Evolutionary conservation across 1,284 basidiomycete genomes (phyloP).

Genomic region (Irpex sp.): DNA sequence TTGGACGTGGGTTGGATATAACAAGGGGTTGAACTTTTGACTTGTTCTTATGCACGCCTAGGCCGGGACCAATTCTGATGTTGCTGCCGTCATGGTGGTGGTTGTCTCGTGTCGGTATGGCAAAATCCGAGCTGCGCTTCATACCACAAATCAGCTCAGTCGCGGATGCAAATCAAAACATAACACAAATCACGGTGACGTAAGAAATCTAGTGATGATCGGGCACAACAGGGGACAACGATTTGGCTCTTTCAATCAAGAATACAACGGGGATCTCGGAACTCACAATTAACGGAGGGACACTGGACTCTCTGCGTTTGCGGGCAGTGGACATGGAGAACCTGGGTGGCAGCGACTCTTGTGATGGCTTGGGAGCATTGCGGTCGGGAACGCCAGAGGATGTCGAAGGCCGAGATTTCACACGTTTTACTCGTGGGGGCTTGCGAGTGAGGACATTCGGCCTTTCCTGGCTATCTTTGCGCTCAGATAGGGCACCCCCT

Average conservation of each 20-base stretch:
- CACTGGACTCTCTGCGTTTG: background rate
- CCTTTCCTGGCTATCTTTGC: background rate
- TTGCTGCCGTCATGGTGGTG: background rate
- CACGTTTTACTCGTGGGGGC: conserved; percentile 3
- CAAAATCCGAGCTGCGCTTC: background rate
- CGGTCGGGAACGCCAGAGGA: conserved; percentile 13
- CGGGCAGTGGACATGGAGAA: conserved; percentile 3
- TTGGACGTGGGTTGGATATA: background rate
- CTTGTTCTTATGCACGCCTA: background rate
- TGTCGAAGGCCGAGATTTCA: conserved; percentile 12
- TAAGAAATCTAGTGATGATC: background rate
- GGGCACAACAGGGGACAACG: background rate
- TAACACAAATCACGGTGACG: background rate
- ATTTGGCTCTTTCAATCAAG: too few species aligned
- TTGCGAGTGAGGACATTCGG: background rate
- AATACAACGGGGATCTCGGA: background rate
- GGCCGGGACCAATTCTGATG: background rate
- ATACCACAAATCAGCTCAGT: background rate
- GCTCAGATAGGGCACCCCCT: background rate
- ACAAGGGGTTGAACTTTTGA: background rate
- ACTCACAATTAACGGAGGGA: background rate
- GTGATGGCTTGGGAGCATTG: background rate
- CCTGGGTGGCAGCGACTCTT: background rate
- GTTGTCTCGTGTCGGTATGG: background rate
- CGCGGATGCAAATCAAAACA: background rate